These are phyloP conservation scores for Cystoisospora suis DNA, from an alignment of 169 alveolate species.

Conservation along the genomic window DNA sequence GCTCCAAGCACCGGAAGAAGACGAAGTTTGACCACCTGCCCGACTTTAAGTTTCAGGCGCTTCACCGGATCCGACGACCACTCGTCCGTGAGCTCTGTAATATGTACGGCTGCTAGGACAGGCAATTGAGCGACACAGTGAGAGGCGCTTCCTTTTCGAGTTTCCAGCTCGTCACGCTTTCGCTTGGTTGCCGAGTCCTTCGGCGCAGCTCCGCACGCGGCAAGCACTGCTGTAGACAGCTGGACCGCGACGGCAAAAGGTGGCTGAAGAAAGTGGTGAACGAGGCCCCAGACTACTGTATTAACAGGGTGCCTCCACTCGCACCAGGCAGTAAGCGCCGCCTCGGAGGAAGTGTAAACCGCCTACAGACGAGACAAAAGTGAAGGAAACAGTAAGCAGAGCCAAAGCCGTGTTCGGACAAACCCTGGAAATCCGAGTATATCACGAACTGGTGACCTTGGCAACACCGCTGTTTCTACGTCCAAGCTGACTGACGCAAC, in stretches of 20 bases:
- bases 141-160: not conserved
- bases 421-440: no score
- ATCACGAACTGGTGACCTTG: no score
- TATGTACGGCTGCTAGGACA: constrained; percentile 33
- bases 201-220: not conserved
- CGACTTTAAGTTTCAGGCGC: constrained; percentile 35
- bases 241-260: constrained; percentile 48
- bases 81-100: constrained; percentile 1
- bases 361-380: not conserved
- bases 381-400: no score
- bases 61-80: constrained; percentile 32
- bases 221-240: not conserved
- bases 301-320: constrained; percentile 1
- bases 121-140: not conserved
- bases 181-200: not conserved
- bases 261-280: constrained; percentile 47
- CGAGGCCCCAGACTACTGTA: constrained; percentile 33
- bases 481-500: no score
- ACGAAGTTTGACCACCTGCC: constrained; percentile 22
- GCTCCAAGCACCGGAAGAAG: constrained; percentile 3
- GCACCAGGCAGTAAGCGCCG: constrained; percentile 17
- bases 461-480: no score
- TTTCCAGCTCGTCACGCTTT: not conserved
- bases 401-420: no score
- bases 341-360: not conserved